phyloP scores from a whole-genome alignment of 495 filamentous ascomycete genomes.

The Sporormia fimetaria region DNA sequence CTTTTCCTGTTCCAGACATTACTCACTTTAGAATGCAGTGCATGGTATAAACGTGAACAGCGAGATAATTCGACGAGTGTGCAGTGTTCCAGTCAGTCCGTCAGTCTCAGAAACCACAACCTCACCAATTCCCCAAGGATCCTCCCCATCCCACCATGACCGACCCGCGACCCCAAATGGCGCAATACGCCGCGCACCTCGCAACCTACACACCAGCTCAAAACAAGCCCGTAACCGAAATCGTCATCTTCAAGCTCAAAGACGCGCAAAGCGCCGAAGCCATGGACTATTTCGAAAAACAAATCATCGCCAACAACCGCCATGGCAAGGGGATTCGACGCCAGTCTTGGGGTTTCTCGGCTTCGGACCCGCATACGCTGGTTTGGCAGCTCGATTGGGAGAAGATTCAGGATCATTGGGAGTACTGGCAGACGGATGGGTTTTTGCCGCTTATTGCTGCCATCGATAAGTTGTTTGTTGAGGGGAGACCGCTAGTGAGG shows the following conservation, averaged over 20 bases:
- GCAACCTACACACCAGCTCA: constrained; percentile 1
- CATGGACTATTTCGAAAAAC: background rate
- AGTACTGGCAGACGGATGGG: background rate
- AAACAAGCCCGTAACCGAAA: constrained; percentile 1
- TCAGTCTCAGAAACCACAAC: no score
- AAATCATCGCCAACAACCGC: constrained; percentile 1
- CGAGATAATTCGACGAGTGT: no score
- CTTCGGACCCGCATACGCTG: constrained; percentile 1
- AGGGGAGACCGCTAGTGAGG: background rate
- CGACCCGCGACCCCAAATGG: background rate
- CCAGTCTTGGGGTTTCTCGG: background rate
- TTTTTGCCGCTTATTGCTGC: background rate
- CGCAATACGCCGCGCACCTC: background rate
- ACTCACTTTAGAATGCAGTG: no score
- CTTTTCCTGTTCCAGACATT: no score
- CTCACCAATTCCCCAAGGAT: no score
- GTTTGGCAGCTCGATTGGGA: constrained; percentile 2
- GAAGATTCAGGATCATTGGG: constrained; percentile 2
- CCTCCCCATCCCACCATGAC: background rate
- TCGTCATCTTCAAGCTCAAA: background rate
- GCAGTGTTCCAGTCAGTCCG: no score
- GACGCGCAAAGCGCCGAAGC: background rate
- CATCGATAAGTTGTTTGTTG: constrained; percentile 1
- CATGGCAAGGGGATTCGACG: background rate
- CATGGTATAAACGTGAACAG: no score